These are phyloP conservation scores for Funneliformis geosporum DNA, from an alignment of 192 early-diverging fungal species.

Conservation along the genomic window DNA sequence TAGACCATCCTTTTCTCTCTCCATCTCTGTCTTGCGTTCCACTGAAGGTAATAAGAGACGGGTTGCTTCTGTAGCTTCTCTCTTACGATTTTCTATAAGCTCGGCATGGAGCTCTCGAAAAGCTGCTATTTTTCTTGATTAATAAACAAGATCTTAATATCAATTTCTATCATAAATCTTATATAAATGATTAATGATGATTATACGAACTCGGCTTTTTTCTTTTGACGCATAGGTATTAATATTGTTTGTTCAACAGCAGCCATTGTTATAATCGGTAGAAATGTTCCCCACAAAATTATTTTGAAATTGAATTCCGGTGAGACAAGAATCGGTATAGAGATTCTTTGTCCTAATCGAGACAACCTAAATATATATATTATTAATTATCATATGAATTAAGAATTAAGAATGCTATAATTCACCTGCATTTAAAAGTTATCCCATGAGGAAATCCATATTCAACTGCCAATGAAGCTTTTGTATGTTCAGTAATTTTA, in stretches of 20 bases:
- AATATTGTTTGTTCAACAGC: slow-evolving; percentile 61
- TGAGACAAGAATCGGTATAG: slow-evolving; percentile 66
- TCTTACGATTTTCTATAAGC: slow-evolving; percentile 63
- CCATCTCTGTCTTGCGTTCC: slow-evolving; percentile 65
- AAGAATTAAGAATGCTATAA: neutral
- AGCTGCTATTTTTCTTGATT: slow-evolving; percentile 50
- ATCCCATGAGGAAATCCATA: slow-evolving; percentile 63
- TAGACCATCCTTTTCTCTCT: slow-evolving; percentile 69
- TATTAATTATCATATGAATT: neutral
- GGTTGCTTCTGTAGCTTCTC: slow-evolving; percentile 79
- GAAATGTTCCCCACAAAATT: slow-evolving; percentile 51
- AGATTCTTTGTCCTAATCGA: slow-evolving; percentile 68
- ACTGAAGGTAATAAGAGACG: slow-evolving; percentile 69
- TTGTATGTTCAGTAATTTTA: slow-evolving; percentile 55
- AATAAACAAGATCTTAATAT: slow-evolving; percentile 20
- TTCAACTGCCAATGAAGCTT: slow-evolving; percentile 60
- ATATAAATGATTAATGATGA: slow-evolving; percentile 7
- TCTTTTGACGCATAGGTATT: slow-evolving; percentile 58
- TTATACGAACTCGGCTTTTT: slow-evolving; percentile 46
- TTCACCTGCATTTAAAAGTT: slow-evolving; percentile 54
- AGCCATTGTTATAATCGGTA: slow-evolving; percentile 56
- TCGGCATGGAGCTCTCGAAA: slow-evolving; percentile 66
- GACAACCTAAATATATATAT: slow-evolving; percentile 46
- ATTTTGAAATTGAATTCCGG: slow-evolving; percentile 56
- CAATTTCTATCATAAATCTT: neutral